These are phyloP conservation scores for Ilyonectria robusta DNA, from an alignment of 2,329 filamentous ascomycete genomes.

Conservation along the genomic window DNA sequence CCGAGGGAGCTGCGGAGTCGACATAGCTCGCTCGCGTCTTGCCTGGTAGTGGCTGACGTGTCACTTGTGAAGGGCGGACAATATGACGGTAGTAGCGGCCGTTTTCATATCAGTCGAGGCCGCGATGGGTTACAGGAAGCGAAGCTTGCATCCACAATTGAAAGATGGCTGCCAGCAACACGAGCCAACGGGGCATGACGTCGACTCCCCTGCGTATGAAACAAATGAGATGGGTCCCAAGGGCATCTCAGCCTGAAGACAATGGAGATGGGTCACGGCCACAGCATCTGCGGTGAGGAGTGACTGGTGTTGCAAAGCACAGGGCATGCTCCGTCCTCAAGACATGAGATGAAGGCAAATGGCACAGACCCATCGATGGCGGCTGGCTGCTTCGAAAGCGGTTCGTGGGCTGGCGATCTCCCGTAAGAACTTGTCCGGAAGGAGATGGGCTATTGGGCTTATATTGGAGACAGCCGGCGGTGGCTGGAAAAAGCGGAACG, in stretches of 20 bases:
- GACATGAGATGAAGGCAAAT: slow-evolving; percentile 2
- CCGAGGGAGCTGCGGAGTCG: slow-evolving; percentile 36
- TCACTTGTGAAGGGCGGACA: slow-evolving; percentile 24
- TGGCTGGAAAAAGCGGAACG: slow-evolving; percentile 14
- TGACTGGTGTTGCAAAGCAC: slow-evolving; percentile 12
- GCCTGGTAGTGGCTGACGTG: slow-evolving; percentile 26
- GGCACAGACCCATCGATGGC: background rate
- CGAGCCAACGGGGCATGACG: slow-evolving; percentile 16
- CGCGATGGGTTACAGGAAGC: slow-evolving; percentile 21
- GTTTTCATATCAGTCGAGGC: slow-evolving; percentile 20
- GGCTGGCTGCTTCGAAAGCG: background rate
- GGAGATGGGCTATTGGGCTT: background rate
- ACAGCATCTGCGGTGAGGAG: slow-evolving; percentile 14
- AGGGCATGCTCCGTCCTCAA: slow-evolving; percentile 6
- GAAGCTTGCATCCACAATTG: slow-evolving; percentile 19
- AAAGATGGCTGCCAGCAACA: slow-evolving; percentile 6
- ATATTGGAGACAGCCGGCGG: background rate
- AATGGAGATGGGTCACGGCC: slow-evolving; percentile 6
- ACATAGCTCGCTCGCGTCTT: slow-evolving; percentile 34
- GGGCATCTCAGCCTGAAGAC: slow-evolving; percentile 4
- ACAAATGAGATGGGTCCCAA: slow-evolving; percentile 8
- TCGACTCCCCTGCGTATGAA: slow-evolving; percentile 18
- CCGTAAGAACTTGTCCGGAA: background rate
- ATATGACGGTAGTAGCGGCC: slow-evolving; percentile 17
- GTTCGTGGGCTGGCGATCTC: background rate